Base-by-base conservation (phyloP, 2,329 filamentous ascomycete genomes). In the Lasiodiplodia theobromae region DNA sequence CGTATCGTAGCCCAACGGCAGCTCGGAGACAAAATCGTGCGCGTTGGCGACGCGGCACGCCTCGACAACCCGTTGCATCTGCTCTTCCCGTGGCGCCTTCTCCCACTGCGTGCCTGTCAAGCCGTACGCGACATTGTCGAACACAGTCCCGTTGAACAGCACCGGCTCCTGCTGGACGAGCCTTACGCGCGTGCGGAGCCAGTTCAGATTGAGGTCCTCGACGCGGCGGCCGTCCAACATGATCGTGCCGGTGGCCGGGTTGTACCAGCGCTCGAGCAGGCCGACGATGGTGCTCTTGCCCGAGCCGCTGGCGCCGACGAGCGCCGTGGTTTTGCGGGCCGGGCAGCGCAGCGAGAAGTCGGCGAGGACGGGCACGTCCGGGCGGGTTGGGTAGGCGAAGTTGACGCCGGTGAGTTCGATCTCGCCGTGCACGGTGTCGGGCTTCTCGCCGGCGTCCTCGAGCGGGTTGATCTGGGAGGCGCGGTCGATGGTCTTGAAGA, bases 251-350 rank as follows among this genome's bases (percentile, higher is more conserved):
- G 87, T 87, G 47, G 97, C 92, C 0, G 95, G 95, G 68, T 94
- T 89, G 78, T 99, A 99, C 79, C 98, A 98, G 21, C 96, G 89
- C 80, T 98, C 95, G 1, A 98, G 89, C 23, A 99, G 84, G 11
- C 94, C 95, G 37, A 98, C 91, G 71, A 98, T 95, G 0, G 95
- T 98, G 74, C 91, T 95, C 82, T 98, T 99, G 60, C 96, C 96
- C 49, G 92, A 96, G 11, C 95, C 96, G 14, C 95, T 98, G 0
- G 95, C 93, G 69, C 96, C 96, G 5, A 99, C 96, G 11, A 99
- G 84, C 1, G 96, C 96, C 2, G 95, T 97, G 21, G 92, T 94
- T 82, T 97, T 97, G 25, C 95, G 94, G 3, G 94, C 92, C 1
- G 94, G 93, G 51, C 97, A 91, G 0, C 86, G 80, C 1, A 98